phyloP scores from a whole-genome alignment of 257 asterid genomes.

The Vinca minor region DNA sequence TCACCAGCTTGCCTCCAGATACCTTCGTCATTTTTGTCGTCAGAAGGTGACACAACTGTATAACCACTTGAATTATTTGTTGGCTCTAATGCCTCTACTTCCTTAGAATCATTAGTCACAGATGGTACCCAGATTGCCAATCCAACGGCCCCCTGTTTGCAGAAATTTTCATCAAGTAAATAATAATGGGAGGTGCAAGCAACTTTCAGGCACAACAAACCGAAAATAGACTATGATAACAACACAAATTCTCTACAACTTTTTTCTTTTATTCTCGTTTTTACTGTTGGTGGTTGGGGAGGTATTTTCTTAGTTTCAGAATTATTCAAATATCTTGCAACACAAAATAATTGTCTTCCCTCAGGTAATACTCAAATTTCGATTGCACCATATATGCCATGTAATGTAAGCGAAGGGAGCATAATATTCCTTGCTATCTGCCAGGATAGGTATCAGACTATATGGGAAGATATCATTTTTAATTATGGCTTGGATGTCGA shows the following conservation, averaged over 20 bases:
- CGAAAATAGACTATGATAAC: neutral
- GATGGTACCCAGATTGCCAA: slow-evolving; percentile 99
- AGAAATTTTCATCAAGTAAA: neutral
- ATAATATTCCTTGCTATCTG: too few relatives aligned
- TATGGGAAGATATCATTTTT: too few relatives aligned
- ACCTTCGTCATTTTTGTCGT: slow-evolving; percentile 41
- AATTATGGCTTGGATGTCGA: too few relatives aligned
- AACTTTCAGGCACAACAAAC: neutral
- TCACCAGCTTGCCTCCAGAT: slow-evolving; percentile 34
- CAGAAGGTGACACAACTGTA: slow-evolving; percentile 52
- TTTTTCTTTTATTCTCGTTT: too few relatives aligned
- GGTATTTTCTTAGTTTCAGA: neutral
- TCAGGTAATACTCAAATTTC: neutral
- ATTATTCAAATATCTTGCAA: neutral
- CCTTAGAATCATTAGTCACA: slow-evolving; percentile 71
- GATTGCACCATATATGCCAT: too few relatives aligned
- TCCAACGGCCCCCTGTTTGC: slow-evolving; percentile 93
- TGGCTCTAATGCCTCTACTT: slow-evolving; percentile 40
- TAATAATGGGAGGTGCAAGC: neutral
- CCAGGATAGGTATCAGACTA: too few relatives aligned
- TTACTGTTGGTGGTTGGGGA: neutral
- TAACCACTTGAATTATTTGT: slow-evolving; percentile 52
- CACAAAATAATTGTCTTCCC: neutral
- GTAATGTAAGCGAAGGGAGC: too few relatives aligned
- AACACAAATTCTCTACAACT: neutral